Conservation (phyloP, 495 filamentous ascomycete genomes). For the Acidomyces sp. region DNA sequence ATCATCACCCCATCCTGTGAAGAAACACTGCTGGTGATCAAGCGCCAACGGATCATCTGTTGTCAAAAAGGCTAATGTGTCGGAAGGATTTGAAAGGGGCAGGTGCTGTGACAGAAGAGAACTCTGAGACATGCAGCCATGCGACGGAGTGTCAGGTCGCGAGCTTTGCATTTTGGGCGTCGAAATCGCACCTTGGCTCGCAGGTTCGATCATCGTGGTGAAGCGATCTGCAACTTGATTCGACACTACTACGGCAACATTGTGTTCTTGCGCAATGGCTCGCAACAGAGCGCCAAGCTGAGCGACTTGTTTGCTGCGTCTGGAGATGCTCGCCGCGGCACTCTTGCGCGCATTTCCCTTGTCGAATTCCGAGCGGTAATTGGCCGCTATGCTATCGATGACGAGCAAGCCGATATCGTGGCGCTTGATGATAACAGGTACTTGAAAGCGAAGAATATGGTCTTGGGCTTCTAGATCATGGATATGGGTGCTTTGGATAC, state of each 20-base stretch:
- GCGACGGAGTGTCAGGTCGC: slow-evolving; percentile 5
- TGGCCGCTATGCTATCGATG: slow-evolving; percentile 83
- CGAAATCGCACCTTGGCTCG: background rate
- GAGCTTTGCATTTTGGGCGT: slow-evolving; percentile 9
- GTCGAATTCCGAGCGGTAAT: slow-evolving; percentile 83
- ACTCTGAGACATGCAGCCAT: background rate
- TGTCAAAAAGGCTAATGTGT: slow-evolving; percentile 14
- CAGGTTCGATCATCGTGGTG: slow-evolving; percentile 4
- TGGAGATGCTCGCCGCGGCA: slow-evolving; percentile 38
- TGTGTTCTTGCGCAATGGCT: slow-evolving; percentile 54
- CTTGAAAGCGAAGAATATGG: slow-evolving; percentile 82
- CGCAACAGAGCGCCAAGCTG: slow-evolving; percentile 64
- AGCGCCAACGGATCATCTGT: slow-evolving; percentile 47
- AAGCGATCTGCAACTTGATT: slow-evolving; percentile 97
- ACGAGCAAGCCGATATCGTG: slow-evolving; percentile 68
- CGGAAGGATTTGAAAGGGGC: slow-evolving; percentile 23
- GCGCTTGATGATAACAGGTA: slow-evolving; percentile 66
- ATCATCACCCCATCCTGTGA: slow-evolving; percentile 80
- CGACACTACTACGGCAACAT: slow-evolving; percentile 75
- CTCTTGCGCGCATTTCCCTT: slow-evolving; percentile 24
- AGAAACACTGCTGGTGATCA: slow-evolving; percentile 82
- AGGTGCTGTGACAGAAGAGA: slow-evolving; percentile 1
- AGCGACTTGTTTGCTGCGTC: slow-evolving; percentile 54
- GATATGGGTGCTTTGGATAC: slow-evolving; percentile 67
- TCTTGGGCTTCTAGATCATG: slow-evolving; percentile 90